A percentile compares a stretch with the other conserved stretches of the same genome.
These are phyloP conservation scores for Peterozyma toletana DNA, from an alignment of 805 yeast species.

Conservation along the genomic window DNA sequence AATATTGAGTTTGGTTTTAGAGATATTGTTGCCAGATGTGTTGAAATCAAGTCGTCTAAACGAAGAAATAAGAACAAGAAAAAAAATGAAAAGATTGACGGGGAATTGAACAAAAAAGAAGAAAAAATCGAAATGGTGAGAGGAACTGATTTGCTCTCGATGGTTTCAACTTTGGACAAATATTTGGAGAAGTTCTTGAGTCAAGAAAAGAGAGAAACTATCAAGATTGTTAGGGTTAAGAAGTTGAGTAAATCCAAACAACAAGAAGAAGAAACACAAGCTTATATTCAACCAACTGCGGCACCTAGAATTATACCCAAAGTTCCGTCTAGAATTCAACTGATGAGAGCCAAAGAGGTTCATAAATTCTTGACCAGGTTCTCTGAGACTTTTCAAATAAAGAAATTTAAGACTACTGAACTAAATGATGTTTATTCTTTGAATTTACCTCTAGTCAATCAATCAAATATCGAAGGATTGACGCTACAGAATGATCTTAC, in stretches of 20 bases:
- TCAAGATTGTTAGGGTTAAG: slow-evolving; percentile 44
- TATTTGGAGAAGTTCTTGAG: slow-evolving; percentile 52
- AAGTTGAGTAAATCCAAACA: slow-evolving; percentile 8
- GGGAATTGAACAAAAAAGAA: slow-evolving; percentile 14
- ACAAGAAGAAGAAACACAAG: not conserved
- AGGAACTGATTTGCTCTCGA: slow-evolving; percentile 46
- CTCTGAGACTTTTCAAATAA: slow-evolving; percentile 9
- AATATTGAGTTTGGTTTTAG: slow-evolving; percentile 64
- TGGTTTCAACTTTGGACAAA: slow-evolving; percentile 46
- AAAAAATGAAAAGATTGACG: slow-evolving; percentile 3
- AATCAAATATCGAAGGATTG: slow-evolving; percentile 20
- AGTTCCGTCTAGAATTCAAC: slow-evolving; percentile 7
- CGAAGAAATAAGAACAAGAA: slow-evolving; percentile 6
- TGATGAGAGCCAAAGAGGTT: slow-evolving; percentile 16
- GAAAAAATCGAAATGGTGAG: slow-evolving; percentile 26
- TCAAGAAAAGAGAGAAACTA: slow-evolving; percentile 51
- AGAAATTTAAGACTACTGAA: slow-evolving; percentile 19
- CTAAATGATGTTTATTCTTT: slow-evolving; percentile 21
- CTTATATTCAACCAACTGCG: not conserved
- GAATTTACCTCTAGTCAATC: slow-evolving; percentile 17
- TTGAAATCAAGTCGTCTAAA: slow-evolving; percentile 17
- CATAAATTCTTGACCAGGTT: slow-evolving; percentile 20
- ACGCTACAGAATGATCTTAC: slow-evolving; percentile 13
- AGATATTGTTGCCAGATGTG: slow-evolving; percentile 33
- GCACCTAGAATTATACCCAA: not conserved